A percentile compares a stretch with the other conserved stretches of the same genome.
Evolutionary conservation across 2,329 filamentous ascomycete genomes (phyloP).

Genomic region (Cladosporium sphaerospermum): DNA sequence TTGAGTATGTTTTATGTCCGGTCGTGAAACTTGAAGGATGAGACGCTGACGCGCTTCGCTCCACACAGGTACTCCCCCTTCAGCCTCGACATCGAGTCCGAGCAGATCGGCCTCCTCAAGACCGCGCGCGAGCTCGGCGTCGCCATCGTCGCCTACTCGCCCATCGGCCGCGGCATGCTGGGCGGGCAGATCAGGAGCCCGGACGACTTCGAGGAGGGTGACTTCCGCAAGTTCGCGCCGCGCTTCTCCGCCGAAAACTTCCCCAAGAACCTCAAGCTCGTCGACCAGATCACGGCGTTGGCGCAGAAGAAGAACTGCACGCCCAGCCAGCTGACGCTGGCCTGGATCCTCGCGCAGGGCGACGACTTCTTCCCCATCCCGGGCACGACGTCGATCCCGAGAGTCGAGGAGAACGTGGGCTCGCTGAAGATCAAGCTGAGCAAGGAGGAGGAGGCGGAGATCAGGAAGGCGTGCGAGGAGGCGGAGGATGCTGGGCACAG

Average conservation of each 20-base stretch:
- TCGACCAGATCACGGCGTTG: slow-evolving; percentile 45
- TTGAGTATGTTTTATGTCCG: slow-evolving; percentile 34
- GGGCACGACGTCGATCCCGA: slow-evolving; percentile 44
- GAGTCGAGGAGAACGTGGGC: slow-evolving; percentile 42
- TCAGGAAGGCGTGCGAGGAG: slow-evolving; percentile 30
- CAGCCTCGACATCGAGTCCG: slow-evolving; percentile 53
- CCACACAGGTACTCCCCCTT: slow-evolving; percentile 41
- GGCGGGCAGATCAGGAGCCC: slow-evolving; percentile 44
- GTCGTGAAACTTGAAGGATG: neutral
- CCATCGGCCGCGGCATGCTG: slow-evolving; percentile 54
- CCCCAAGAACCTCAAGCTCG: slow-evolving; percentile 49
- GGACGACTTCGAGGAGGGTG: slow-evolving; percentile 43
- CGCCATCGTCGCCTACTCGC: slow-evolving; percentile 52
- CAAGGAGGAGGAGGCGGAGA: slow-evolving; percentile 33
- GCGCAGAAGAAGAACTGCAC: slow-evolving; percentile 52
- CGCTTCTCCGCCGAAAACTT: slow-evolving; percentile 50
- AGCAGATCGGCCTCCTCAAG: slow-evolving; percentile 43
- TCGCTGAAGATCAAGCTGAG: slow-evolving; percentile 31
- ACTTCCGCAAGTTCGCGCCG: slow-evolving; percentile 44
- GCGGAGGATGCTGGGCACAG: slow-evolving; percentile 31
- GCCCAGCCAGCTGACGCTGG: slow-evolving; percentile 53
- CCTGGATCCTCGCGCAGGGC: slow-evolving; percentile 55
- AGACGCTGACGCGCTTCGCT: neutral
- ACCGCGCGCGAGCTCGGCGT: slow-evolving; percentile 55
- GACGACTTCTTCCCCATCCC: slow-evolving; percentile 53